phyloP scores from a whole-genome alignment of 1,284 basidiomycete genomes.

The Apiotrichum siamense region DNA sequence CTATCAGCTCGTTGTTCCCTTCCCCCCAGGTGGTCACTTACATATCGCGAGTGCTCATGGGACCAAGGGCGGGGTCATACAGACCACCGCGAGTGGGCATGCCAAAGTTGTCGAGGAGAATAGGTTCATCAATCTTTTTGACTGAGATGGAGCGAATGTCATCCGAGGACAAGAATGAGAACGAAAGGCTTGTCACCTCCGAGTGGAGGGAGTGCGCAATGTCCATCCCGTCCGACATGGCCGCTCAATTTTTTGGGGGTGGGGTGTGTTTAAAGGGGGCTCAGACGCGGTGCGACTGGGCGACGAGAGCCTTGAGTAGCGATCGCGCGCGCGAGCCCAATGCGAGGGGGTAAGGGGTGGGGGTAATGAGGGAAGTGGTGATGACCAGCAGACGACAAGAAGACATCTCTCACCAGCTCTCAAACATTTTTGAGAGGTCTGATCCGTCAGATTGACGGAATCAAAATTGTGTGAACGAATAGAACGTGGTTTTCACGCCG shows the following conservation, averaged over 20 bases:
- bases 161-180: slow-evolving; percentile 87
- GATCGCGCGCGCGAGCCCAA: slow-evolving; percentile 8
- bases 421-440: too few species aligned
- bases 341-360: not conserved
- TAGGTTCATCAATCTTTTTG: slow-evolving; percentile 90
- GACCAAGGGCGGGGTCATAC: slow-evolving; percentile 93
- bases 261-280: not conserved
- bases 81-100: slow-evolving; percentile 86
- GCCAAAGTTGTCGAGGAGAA: slow-evolving; percentile 89
- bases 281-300: slow-evolving; percentile 15
- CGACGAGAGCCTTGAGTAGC: not conserved
- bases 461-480: not conserved
- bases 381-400: not conserved
- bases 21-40: slow-evolving; percentile 49
- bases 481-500: too few species aligned
- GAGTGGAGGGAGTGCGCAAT: slow-evolving; percentile 83
- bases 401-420: not conserved
- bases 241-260: not conserved
- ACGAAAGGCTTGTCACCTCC: slow-evolving; percentile 77
- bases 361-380: slow-evolving; percentile 3
- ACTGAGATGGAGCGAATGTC: slow-evolving; percentile 92
- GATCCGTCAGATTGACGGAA: not conserved
- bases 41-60: slow-evolving; percentile 80
- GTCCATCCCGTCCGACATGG: slow-evolving; percentile 61
- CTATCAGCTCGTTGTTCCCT: not conserved